Percentiles rank a stretch among this genome's conserved stretches.
Conservation (phyloP, 306 rosid genomes). For the Prosopis cineraria region DNA sequence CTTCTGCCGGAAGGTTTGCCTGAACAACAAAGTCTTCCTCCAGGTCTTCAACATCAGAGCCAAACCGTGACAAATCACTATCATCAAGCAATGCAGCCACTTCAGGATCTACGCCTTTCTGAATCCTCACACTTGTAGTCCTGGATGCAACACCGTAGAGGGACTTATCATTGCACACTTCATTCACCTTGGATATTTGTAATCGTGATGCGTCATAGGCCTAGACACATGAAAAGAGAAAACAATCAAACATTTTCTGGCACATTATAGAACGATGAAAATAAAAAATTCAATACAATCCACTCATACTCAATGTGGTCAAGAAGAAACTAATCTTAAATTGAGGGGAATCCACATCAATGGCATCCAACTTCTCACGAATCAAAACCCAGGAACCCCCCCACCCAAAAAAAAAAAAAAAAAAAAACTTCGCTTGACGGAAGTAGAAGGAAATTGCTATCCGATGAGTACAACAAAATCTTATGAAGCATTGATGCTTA, state of each 20-base stretch:
- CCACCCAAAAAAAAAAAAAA: no score
- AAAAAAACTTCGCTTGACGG: background rate
- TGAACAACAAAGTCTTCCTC: constrained; percentile 89
- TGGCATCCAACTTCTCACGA: constrained; percentile 3
- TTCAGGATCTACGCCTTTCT: constrained; percentile 85
- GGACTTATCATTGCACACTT: constrained; percentile 46
- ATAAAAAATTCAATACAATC: background rate
- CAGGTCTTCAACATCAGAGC: constrained; percentile 84
- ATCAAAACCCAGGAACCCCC: constrained; percentile 6
- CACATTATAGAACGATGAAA: background rate
- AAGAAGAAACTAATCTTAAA: background rate
- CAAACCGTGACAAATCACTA: constrained; percentile 70
- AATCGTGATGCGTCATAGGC: constrained; percentile 89
- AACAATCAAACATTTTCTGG: background rate
- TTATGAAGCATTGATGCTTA: background rate
- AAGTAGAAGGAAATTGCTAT: background rate
- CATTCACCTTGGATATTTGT: constrained; percentile 47
- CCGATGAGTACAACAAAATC: background rate
- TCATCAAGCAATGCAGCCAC: constrained; percentile 84
- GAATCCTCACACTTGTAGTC: constrained; percentile 63
- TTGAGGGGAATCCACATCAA: background rate
- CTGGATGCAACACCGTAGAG: constrained; percentile 66
- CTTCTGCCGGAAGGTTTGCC: constrained; percentile 55
- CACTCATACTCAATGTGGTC: background rate
- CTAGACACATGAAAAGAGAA: constrained; percentile 44